Percentiles rank a stretch among this genome's conserved stretches.
phyloP scores from a whole-genome alignment of 1,139 yeast genomes.

The Geotrichum cucujoidarum region DNA sequence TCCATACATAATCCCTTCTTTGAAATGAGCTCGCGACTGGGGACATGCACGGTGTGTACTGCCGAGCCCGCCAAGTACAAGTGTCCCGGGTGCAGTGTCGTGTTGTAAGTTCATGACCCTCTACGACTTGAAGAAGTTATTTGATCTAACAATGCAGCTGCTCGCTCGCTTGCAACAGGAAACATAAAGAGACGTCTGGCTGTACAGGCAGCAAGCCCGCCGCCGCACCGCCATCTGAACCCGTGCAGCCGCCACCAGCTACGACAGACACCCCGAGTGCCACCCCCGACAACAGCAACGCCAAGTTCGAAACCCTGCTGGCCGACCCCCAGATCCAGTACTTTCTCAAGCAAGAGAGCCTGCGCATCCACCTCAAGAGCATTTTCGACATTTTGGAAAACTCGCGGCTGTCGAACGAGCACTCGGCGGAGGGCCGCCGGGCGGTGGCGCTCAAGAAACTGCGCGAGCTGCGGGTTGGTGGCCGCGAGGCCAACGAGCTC shows the following conservation, averaged over 20 bases:
- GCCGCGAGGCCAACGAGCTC: constrained; percentile 56
- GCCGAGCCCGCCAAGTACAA: constrained; percentile 46
- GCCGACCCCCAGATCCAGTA: constrained; percentile 42
- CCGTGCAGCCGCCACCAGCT: background rate
- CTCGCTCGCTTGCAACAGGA: constrained; percentile 52
- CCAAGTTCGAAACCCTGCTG: constrained; percentile 27
- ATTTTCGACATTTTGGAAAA: constrained; percentile 47
- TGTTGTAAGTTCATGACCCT: constrained; percentile 33
- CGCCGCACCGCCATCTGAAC: background rate
- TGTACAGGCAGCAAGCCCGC: constrained; percentile 6
- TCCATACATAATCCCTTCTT: too few relatives aligned
- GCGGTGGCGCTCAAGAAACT: constrained; percentile 58
- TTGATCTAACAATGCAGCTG: constrained; percentile 35
- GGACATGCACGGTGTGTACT: constrained; percentile 45
- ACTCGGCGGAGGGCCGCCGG: constrained; percentile 45
- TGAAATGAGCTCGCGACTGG: constrained; percentile 19
- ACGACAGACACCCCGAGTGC: constrained; percentile 5
- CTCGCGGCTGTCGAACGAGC: constrained; percentile 43
- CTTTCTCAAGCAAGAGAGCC: constrained; percentile 46
- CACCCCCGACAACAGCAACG: constrained; percentile 15
- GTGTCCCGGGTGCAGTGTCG: constrained; percentile 52
- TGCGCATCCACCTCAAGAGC: constrained; percentile 51
- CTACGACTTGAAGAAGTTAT: background rate
- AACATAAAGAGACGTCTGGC: constrained; percentile 34
- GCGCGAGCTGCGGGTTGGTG: constrained; percentile 56